Percentiles rank a stretch among this genome's conserved stretches.
Conservation (phyloP, 306 rosid genomes). For the Cicer arietinum region DNA sequence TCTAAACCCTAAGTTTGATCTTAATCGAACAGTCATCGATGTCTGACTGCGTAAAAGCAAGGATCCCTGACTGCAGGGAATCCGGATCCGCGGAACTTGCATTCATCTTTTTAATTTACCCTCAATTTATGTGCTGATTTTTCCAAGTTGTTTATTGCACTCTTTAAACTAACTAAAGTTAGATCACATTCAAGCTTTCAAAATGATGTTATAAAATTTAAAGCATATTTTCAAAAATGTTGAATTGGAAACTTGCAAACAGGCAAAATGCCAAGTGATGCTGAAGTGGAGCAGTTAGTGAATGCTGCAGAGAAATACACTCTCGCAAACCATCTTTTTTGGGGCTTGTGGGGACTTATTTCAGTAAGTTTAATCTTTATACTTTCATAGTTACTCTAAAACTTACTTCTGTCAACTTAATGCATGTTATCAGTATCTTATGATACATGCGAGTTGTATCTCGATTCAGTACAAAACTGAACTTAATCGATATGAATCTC, state of each 20-base stretch:
- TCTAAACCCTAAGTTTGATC: no score
- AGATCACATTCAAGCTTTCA: conserved; percentile 14
- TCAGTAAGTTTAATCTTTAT: conserved; percentile 57
- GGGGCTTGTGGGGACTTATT: conserved; percentile 97
- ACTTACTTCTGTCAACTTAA: background rate
- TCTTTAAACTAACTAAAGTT: conserved; percentile 1
- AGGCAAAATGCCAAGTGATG: conserved; percentile 65
- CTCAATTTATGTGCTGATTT: conserved; percentile 13
- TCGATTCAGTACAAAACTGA: no score
- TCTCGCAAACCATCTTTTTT: conserved; percentile 79
- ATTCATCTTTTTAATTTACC: conserved; percentile 9
- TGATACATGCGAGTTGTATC: no score
- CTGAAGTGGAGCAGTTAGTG: conserved; percentile 63
- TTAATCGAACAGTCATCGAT: no score
- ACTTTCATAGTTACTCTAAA: background rate
- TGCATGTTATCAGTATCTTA: no score
- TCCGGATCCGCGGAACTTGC: background rate
- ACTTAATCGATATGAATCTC: no score
- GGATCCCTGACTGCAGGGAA: no score
- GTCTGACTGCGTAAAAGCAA: no score
- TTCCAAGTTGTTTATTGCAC: conserved; percentile 18
- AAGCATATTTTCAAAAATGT: background rate
- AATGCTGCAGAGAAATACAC: conserved; percentile 66
- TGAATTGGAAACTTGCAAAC: conserved; percentile 23
- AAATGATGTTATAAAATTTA: background rate